A percentile compares a stretch with the other conserved stretches of the same genome.
These are phyloP conservation scores for Uronychia setigera DNA, from an alignment of 73 alveolate genomes.

Conservation along the genomic window DNA sequence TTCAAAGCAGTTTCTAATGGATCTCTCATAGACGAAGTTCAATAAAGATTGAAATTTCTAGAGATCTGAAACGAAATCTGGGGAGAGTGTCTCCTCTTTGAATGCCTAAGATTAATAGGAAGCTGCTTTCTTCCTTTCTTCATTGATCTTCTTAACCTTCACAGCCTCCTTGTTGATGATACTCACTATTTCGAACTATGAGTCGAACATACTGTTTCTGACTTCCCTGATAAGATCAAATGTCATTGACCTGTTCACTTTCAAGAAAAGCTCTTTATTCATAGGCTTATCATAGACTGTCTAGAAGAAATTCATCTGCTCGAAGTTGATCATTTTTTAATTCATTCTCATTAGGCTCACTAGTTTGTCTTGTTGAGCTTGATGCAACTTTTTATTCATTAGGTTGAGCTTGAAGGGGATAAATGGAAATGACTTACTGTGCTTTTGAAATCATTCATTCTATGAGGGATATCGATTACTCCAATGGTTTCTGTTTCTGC, in stretches of 20 bases:
- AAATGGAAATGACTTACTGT: neutral
- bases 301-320: conserved; percentile 30
- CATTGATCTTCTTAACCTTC: conserved; percentile 36
- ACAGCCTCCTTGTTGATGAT: conserved; percentile 53
- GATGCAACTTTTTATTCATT: conserved; percentile 45
- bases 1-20: conserved; percentile 48
- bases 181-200: conserved; percentile 51
- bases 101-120: conserved; percentile 42
- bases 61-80: conserved; percentile 37
- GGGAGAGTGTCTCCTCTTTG: conserved; percentile 60
- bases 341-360: conserved; percentile 37
- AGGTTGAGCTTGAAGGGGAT: neutral
- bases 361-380: conserved; percentile 48
- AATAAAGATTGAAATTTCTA: conserved; percentile 28
- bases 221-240: conserved; percentile 66
- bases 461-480: conserved; percentile 36
- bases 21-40: conserved; percentile 55
- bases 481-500: conserved; percentile 42
- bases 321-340: conserved; percentile 32
- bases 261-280: conserved; percentile 34
- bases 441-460: conserved; percentile 29
- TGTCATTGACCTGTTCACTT: conserved; percentile 36
- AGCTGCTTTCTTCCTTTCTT: conserved; percentile 50
- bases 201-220: conserved; percentile 65
- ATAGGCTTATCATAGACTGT: conserved; percentile 8